A percentile compares a stretch with the other conserved stretches of the same genome.
Evolutionary conservation across 495 filamentous ascomycete species (phyloP).

Genomic region (Pyrenula aspistea): DNA sequence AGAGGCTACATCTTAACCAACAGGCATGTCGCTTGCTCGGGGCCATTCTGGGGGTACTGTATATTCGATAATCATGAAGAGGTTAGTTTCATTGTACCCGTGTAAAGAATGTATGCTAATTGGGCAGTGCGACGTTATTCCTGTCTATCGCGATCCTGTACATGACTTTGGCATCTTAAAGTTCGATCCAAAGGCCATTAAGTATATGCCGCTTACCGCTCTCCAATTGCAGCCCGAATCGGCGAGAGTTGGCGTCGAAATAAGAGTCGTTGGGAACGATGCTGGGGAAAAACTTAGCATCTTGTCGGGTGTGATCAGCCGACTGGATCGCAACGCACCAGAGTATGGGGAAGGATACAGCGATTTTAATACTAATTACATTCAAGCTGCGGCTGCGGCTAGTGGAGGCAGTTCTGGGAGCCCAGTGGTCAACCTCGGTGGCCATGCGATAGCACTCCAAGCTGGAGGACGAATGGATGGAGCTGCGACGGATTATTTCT

Average conservation of each 20-base stretch:
- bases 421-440: constrained; percentile 93
- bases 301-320: constrained; percentile 91
- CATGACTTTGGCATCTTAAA: constrained; percentile 97
- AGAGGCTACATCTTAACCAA: constrained; percentile 84
- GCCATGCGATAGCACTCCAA: constrained; percentile 84
- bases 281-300: constrained; percentile 98
- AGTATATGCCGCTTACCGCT: constrained; percentile 82
- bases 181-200: constrained; percentile 90
- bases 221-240: constrained; percentile 78
- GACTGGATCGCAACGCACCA: constrained; percentile 89
- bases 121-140: constrained; percentile 78
- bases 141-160: constrained; percentile 96
- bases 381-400: constrained; percentile 92
- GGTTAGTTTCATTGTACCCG: constrained; percentile 21
- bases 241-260: constrained; percentile 81
- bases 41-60: constrained; percentile 94
- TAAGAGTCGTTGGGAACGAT: constrained; percentile 96
- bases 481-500: constrained; percentile 95
- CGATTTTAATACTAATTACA: constrained; percentile 99
- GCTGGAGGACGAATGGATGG: constrained; percentile 89
- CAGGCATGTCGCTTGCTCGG: constrained; percentile 89
- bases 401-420: constrained; percentile 93
- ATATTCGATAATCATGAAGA: constrained; percentile 98
- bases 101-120: constrained; percentile 9
- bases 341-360: constrained; percentile 98